Percentiles rank a stretch among this genome's conserved stretches.
Conservation (phyloP, 805 yeast genomes). For the Saturnispora galanensis region DNA sequence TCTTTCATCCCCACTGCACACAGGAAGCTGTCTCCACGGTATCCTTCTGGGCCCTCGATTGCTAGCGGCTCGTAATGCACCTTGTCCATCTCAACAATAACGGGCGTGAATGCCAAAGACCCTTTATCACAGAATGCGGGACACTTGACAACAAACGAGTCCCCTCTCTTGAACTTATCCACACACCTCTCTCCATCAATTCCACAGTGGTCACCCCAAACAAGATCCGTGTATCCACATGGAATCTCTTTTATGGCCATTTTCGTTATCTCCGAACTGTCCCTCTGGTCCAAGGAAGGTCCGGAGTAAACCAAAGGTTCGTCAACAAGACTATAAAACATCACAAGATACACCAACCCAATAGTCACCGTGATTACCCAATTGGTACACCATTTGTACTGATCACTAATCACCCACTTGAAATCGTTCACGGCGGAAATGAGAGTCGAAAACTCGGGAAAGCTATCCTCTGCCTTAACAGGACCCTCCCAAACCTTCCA, state of each 20-base stretch:
- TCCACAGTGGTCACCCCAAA: conserved; percentile 78
- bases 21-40: conserved; percentile 80
- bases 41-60: conserved; percentile 66
- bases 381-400: neutral
- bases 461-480: neutral
- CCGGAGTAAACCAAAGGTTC: neutral
- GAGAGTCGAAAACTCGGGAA: neutral
- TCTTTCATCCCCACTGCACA: conserved; percentile 89
- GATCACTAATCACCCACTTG: neutral
- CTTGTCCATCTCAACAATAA: conserved; percentile 61
- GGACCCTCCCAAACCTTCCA: neutral
- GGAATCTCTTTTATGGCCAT: conserved; percentile 27
- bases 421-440: neutral
- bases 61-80: conserved; percentile 63
- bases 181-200: conserved; percentile 51
- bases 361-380: neutral
- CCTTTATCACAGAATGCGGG: conserved; percentile 79
- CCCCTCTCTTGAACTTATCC: conserved; percentile 26
- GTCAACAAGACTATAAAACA: neutral
- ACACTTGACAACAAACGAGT: conserved; percentile 52
- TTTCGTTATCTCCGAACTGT: neutral
- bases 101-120: conserved; percentile 47
- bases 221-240: conserved; percentile 34
- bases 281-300: neutral
- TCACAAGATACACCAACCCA: neutral